phyloP scores from a whole-genome alignment of 441 rosid genomes.

The Populus tomentosa region DNA sequence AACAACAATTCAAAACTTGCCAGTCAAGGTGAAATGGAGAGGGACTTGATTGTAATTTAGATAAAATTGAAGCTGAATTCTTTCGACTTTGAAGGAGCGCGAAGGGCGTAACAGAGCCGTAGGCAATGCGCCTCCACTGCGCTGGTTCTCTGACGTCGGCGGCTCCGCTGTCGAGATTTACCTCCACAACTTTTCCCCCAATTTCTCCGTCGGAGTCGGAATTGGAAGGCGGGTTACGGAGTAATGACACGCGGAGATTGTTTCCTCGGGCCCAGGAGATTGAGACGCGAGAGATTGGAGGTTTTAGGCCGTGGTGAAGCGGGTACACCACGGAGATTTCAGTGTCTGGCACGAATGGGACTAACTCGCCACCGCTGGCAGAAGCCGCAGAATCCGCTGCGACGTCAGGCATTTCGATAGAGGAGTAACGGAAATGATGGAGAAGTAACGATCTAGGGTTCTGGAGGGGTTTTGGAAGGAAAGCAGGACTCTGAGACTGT shows the following conservation, averaged over 20 bases:
- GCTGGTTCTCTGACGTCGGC: conserved; percentile 53
- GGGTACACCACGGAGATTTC: conserved; percentile 39
- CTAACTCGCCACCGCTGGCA: conserved; percentile 33
- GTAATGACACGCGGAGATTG: conserved; percentile 70
- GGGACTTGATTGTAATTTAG: conserved; percentile 48
- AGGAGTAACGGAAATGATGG: not conserved
- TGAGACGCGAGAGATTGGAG: conserved; percentile 66
- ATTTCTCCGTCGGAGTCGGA: conserved; percentile 15
- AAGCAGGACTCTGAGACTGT: not conserved
- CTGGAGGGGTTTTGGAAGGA: conserved; percentile 23
- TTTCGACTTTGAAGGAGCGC: conserved; percentile 87
- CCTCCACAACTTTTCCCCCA: conserved; percentile 79
- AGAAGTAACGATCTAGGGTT: conserved; percentile 25
- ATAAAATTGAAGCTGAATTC: conserved; percentile 50
- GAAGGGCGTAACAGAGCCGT: conserved; percentile 84
- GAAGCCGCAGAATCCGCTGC: conserved; percentile 31
- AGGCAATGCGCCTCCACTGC: conserved; percentile 75
- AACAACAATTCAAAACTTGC: conserved; percentile 30
- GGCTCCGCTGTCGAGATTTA: conserved; percentile 54
- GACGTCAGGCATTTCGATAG: conserved; percentile 45
- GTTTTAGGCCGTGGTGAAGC: conserved; percentile 59
- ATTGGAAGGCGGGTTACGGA: conserved; percentile 26
- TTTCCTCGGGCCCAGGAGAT: conserved; percentile 86
- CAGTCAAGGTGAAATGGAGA: conserved; percentile 66
- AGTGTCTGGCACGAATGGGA: conserved; percentile 34